Base-by-base conservation (phyloP, 2,329 filamentous ascomycete species). In the Colletotrichum lini region DNA sequence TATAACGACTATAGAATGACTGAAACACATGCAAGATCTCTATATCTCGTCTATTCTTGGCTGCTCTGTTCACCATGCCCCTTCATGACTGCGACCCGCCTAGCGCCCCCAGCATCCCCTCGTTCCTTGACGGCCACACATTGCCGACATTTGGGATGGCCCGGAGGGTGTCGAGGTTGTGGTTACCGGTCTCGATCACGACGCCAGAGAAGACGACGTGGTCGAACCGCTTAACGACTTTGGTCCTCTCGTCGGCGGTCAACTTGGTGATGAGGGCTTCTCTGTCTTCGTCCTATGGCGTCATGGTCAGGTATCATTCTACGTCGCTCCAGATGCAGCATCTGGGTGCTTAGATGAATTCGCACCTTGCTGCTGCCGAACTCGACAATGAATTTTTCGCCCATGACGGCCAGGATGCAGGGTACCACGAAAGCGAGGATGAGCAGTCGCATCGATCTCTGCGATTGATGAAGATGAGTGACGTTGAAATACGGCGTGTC, bases 171-270 rank as follows among this genome's bases (percentile, higher is more conserved):
- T 83, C 81, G n/a, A 76, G 67, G 50, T 81, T 81, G 44, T 82
- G 77, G 6, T 74, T 74, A 21, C 77, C 76, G 2, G 79, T 79
- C 60, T 82, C 77, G 15, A 83, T 65, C 4, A 77, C 75, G 15
- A 81, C 73, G 4, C 81, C 81, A 2, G 74, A 76, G 60, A 83
- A 82, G 23, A 82, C 72, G 59, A 80, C 79, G 30, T 72, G 69
- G 6, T 72, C 59, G 16, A 72, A 64, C 1, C 47, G 45, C 42
- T 72, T 69, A 4, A 72, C 69, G 3, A 72, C 30, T 15, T 68
- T 72, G 4, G 69, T 72, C 12, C 59, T 47, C 59, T 59, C 58
- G 2, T 72, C 69, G 1, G 58, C 45, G 7, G 69, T 72, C 30
- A 72, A 8, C 18, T 56, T 64, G 21, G 10, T 12, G 45, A 72